Evolutionary conservation across 2,329 filamentous ascomycete genomes (phyloP), one percentile per base, ranked within the genome.

Genomic region (Stagonosporopsis tanaceti): DNA sequence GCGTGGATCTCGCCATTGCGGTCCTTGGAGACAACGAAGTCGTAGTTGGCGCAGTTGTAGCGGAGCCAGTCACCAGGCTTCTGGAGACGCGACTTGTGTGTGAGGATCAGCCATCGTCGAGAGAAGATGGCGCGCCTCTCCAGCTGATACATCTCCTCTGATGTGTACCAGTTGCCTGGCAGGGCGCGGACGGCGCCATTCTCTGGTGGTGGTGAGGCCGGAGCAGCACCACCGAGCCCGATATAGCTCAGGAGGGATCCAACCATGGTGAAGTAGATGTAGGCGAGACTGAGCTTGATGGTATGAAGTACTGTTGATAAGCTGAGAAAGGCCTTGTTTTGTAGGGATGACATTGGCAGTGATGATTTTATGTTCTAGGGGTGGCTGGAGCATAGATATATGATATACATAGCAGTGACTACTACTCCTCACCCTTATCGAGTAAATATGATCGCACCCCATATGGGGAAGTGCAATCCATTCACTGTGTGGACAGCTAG

Each of bases 21-120:
- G 20, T 75, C 72, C 28, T 69, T 68, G 35, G 78, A 72, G 4
- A 81, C 64, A 35, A 73, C 60, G 42, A 74, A 64, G 24, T 84
- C 77, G 71, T 80, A 79, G 58, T 80, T 76, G 22, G 76, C 70
- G 34, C 74, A 77, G 37, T 73, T 72, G 41, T 79, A 87, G 20
- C 81, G 80, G 27, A 86, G 77, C 73, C 83, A 89, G 67, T 87
- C 83, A 5, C 86, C 86, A 6, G 78, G 64, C 46, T 85, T 81
- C 55, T 71, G 69, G 39, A 86, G 74, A 53, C 84, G 78, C 52
- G 76, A 75, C 63, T 80, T 76, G 78, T 87, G 79, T 50, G 84
- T 86, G 25, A 82, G 80, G 40, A 85, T 79, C 34, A 84, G 78
- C 84, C 84, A 86, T 65, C 82, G 81, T 63, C 79, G 78, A 37